These are phyloP conservation scores for Chaetomidium leptoderma DNA, from an alignment of 495 filamentous ascomycete genomes.

Conservation along the genomic window DNA sequence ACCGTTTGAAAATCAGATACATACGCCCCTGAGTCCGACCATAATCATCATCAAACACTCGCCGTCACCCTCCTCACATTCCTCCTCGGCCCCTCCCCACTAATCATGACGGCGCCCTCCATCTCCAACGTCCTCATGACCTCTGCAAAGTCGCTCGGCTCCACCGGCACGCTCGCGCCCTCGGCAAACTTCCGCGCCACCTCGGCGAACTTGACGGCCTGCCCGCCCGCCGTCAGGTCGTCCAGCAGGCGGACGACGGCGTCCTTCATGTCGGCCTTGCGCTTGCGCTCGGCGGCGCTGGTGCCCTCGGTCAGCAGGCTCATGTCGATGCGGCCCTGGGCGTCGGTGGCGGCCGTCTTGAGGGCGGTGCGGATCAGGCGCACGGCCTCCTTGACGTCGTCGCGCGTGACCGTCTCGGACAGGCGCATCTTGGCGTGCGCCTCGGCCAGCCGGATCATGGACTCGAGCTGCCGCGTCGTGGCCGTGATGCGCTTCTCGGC, in stretches of 20 bases:
- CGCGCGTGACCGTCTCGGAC: constrained; percentile 64
- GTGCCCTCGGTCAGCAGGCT: constrained; percentile 87
- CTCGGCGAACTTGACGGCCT: constrained; percentile 69
- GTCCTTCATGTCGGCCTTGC: constrained; percentile 78
- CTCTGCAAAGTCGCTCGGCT: constrained; percentile 74
- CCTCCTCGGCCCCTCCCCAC: constrained; percentile 79
- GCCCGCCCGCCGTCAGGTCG: constrained; percentile 66
- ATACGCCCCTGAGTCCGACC: not conserved
- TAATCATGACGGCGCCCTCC: constrained; percentile 76
- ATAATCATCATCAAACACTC: constrained; percentile 29
- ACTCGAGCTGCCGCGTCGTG: constrained; percentile 91
- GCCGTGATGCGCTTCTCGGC: constrained; percentile 95
- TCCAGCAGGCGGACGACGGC: constrained; percentile 71
- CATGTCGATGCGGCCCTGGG: constrained; percentile 96
- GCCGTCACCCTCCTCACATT: constrained; percentile 70
- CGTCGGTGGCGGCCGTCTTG: constrained; percentile 92
- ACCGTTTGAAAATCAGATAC: not conserved
- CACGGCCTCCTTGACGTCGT: constrained; percentile 87
- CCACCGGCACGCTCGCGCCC: constrained; percentile 66
- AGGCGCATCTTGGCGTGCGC: constrained; percentile 98
- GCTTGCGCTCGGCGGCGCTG: constrained; percentile 72
- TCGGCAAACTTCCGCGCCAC: constrained; percentile 70
- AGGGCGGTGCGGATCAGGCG: constrained; percentile 90
- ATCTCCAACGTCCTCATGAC: constrained; percentile 73
- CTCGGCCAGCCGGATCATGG: constrained; percentile 93